Percentiles rank a stretch among this genome's conserved stretches.
Evolutionary conservation across 73 alveolate genomes (phyloP).

Genomic region (Paramecium pentaurelia): DNA sequence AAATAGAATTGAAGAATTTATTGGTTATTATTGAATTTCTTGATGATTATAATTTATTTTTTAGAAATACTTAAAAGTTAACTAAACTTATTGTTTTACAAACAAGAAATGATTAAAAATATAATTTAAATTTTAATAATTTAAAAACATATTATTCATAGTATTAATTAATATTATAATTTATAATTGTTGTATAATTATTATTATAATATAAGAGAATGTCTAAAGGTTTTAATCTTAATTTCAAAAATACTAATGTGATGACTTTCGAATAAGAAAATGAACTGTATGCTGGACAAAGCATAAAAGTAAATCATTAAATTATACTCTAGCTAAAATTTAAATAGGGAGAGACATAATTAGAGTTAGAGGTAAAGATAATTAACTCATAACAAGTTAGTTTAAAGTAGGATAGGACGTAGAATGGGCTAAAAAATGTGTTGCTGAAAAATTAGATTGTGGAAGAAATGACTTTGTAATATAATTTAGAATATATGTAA

Average conservation of each 20-base stretch:
- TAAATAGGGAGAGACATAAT: not conserved
- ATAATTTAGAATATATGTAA: not conserved
- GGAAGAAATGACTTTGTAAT: slow-evolving; percentile 2
- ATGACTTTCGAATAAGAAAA: slow-evolving; percentile 5
- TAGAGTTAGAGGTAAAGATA: not conserved
- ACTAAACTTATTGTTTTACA: too few relatives aligned
- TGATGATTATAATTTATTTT: too few relatives aligned
- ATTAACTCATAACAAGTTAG: not conserved
- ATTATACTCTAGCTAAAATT: not conserved
- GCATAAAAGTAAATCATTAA: not conserved
- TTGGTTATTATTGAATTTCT: not conserved
- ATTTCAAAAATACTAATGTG: not conserved
- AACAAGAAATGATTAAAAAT: too few relatives aligned
- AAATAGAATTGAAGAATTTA: not conserved
- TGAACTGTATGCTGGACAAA: not conserved
- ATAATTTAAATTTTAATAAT: too few relatives aligned
- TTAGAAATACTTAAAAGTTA: too few relatives aligned
- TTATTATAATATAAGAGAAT: not conserved
- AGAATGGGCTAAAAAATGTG: slow-evolving; percentile 22
- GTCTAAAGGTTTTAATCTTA: not conserved
- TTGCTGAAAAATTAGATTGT: slow-evolving; percentile 2
- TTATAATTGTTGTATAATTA: not conserved
- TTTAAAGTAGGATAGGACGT: slow-evolving; percentile 10
- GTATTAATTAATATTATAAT: not conserved
- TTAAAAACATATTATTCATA: not conserved